Base-by-base conservation (phyloP, 1,139 yeast species). In the Suhomyces kunorum region DNA sequence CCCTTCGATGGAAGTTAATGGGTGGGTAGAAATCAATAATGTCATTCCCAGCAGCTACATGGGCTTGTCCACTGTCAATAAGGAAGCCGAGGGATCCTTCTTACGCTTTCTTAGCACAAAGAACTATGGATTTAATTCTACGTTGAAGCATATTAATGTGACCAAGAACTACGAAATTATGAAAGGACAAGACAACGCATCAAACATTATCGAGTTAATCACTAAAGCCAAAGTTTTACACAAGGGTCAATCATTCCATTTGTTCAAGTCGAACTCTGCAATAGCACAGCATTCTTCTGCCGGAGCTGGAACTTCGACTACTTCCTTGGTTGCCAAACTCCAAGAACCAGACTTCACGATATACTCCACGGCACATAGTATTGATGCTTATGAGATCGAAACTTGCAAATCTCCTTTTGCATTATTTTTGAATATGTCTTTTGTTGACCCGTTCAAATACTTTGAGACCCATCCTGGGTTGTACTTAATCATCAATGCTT, bases 221-320 rank as follows among this genome's bases (percentile, higher is more conserved):
- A 80, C 85, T 44, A 89, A 89, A 57, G 89, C 96, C 0, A 82
- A 80, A 49, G 80, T 90, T 24, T 66, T 89, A 42, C 80, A 82
- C 56, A 90, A 90, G 54, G 75, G 82, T 3, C 86, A 88, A 39
- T 90, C 96, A 3, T 88, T 90, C 61, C 97, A 90, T 64, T 65
- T 90, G 24, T 90, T 90, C 67, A 80, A 76, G 50, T 62, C 56
- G 3, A 50, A 55, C 8, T 22, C 40, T n/a, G 13, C 33, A 13
- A 28, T 5, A 6, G 9, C 15, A 3, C 14, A 15, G 11, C 11
- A 32, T 11, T 31, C 36, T 13, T 33, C 36, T 4, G 19, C 31
- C 24, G 32, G 30, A 11, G 29, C 34, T 12, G 36, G 28, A n/a
- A 38, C 34, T 24, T 38, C 40, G 8, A 29, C 28, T 6, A 18